Base-by-base conservation (phyloP, 441 rosid genomes). In the Gossypium lobatum region DNA sequence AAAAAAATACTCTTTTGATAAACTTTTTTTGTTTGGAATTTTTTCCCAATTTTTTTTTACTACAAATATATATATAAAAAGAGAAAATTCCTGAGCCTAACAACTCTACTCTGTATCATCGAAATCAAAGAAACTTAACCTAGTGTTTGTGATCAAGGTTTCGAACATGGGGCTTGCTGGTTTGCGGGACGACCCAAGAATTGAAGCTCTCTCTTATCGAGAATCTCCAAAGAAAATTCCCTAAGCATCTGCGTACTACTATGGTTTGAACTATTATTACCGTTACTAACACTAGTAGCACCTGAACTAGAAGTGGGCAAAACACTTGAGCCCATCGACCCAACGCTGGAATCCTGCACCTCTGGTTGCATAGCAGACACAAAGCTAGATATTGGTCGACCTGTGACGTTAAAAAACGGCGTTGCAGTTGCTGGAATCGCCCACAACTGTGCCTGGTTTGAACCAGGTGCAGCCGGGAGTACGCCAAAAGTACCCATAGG, bases 161-260 rank as follows among this genome's bases (percentile, higher is more conserved):
- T 60, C 1, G 75, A 80, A 57, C 80, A 79, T 1, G 81, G 72
- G 1, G 82, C 25, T 11, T 82, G 86, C 28, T 78, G 81, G 66
- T 77, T 70, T 68, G 34, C 81, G 53, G 80, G 72, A 13, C 82
- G 71, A 79, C 86, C 86, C 65, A 91, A 65, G 73, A 86, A 91
- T 72, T 84, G 93, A 73, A 86, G 88, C 81, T 89, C 91, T 60
- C 79, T 87, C 77, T 80, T 89, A 42, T 89, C 96, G 73, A 77
- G 76, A 76, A 88, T 84, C 85, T 84, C 88, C 84, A 88, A 55
- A 16, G 92, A 83, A 68, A 91, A 88, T 61, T 85, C 94, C 65
- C 84, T 84, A 3, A 85, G 80, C 86, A 81, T 26, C 64, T 79
- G 82, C 0, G 83, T 48, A 7, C 77, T 64, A 9, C 78, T 64